Percentiles rank a stretch among this genome's conserved stretches.
phyloP scores from a whole-genome alignment of 78 protist species.

The Mantamonas sphyraenae region DNA sequence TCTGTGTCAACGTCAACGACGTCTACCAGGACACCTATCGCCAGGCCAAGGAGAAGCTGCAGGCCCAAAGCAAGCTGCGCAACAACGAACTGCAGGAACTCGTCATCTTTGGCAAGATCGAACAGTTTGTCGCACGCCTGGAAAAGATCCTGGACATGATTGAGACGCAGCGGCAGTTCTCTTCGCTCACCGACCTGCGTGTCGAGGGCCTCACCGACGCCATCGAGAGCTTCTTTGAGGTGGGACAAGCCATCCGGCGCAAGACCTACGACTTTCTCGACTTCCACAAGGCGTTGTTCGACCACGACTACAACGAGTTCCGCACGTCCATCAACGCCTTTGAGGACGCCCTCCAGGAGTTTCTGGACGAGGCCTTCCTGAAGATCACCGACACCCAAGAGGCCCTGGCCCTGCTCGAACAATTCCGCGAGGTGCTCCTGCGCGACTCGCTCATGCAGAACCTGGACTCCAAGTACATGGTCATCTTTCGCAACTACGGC shows the following conservation, averaged over 20 bases:
- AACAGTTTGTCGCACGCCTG: slow-evolving; percentile 43
- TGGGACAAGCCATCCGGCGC: neutral
- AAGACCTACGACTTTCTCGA: slow-evolving; percentile 39
- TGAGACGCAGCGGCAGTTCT: slow-evolving; percentile 38
- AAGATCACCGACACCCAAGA: neutral
- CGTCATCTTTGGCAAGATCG: slow-evolving; percentile 49
- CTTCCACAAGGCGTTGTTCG: slow-evolving; percentile 9
- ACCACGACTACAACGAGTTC: slow-evolving; percentile 29
- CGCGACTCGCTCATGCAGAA: slow-evolving; percentile 17
- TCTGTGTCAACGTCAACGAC: slow-evolving; percentile 21
- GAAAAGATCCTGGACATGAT: slow-evolving; percentile 38
- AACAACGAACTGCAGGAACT: slow-evolving; percentile 48
- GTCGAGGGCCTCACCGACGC: neutral
- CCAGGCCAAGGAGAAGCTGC: slow-evolving; percentile 20
- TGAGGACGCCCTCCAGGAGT: slow-evolving; percentile 7
- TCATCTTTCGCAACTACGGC: slow-evolving; percentile 26
- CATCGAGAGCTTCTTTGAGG: neutral
- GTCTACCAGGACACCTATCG: slow-evolving; percentile 22
- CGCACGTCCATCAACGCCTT: neutral
- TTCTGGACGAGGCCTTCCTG: slow-evolving; percentile 29
- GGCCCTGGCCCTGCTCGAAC: slow-evolving; percentile 24
- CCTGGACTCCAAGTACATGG: slow-evolving; percentile 15
- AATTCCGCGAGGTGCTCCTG: slow-evolving; percentile 18
- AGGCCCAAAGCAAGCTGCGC: slow-evolving; percentile 11
- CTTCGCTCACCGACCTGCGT: neutral